phyloP scores from a whole-genome alignment of 73 alveolate species.

The Paramecium octaurelia region DNA sequence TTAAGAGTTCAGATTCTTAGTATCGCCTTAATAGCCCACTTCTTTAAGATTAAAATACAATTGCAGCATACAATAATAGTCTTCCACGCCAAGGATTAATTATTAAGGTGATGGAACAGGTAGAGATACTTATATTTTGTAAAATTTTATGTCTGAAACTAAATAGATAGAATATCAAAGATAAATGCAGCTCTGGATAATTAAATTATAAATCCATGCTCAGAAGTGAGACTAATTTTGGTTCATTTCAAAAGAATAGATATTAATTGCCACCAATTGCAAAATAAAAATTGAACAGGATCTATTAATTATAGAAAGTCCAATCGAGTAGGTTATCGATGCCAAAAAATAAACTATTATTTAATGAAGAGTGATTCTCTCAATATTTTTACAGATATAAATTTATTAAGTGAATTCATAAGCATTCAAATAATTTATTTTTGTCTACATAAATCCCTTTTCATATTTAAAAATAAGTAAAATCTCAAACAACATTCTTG shows the following conservation, averaged over 20 bases:
- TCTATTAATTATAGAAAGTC: background rate
- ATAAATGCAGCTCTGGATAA: background rate
- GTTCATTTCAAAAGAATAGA: background rate
- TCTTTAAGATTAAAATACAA: background rate
- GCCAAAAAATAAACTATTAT: background rate
- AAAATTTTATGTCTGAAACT: background rate
- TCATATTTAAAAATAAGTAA: no score
- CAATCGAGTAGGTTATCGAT: background rate
- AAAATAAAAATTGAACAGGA: background rate
- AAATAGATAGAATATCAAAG: background rate
- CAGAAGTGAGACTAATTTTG: background rate
- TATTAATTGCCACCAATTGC: background rate
- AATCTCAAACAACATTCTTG: background rate
- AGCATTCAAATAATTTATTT: background rate
- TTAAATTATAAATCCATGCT: background rate
- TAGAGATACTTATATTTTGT: conserved; percentile 8
- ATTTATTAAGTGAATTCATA: no score
- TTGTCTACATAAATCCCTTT: background rate
- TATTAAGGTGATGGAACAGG: conserved; percentile 28
- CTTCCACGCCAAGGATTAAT: background rate
- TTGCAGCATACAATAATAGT: background rate
- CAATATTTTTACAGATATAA: background rate
- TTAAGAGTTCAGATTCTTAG: background rate
- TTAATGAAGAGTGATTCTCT: background rate
- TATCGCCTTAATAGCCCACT: background rate